Evolutionary conservation across 202 grass and related monocot species (phyloP).

Genomic region (Dendrocalamus latiflorus): DNA sequence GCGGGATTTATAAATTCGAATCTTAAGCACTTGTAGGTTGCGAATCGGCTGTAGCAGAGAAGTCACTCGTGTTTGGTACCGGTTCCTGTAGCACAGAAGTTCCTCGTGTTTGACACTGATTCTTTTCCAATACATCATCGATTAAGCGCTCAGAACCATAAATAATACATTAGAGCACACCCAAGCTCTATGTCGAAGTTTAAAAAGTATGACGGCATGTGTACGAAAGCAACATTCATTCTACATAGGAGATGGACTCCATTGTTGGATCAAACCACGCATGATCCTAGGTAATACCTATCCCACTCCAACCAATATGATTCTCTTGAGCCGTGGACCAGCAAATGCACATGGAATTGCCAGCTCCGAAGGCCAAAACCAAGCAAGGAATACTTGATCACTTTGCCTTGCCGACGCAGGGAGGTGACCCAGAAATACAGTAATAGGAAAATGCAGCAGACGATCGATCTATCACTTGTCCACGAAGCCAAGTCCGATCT

Average conservation of each 20-base stretch:
- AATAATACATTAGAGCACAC: not conserved
- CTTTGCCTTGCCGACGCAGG: slow-evolving; percentile 10
- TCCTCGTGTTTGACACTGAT: not conserved
- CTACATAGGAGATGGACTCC: not conserved
- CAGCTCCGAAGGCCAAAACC: not conserved
- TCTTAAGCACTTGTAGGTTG: not conserved
- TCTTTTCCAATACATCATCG: not conserved
- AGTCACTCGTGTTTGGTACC: not conserved
- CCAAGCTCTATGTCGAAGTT: not conserved
- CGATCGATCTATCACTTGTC: slow-evolving; percentile 2
- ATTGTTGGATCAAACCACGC: not conserved
- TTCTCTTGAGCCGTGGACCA: slow-evolving; percentile 25
- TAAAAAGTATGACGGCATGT: not conserved
- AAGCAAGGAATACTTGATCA: slow-evolving; percentile 47
- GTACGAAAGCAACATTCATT: not conserved
- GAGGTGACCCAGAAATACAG: not conserved
- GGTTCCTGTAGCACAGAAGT: not conserved
- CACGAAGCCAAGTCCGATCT: slow-evolving; percentile 16
- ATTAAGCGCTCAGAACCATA: not conserved
- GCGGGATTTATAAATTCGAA: not conserved
- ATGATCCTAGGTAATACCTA: not conserved
- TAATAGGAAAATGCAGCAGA: not conserved
- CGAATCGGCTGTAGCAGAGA: not conserved
- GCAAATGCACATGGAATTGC: slow-evolving; percentile 22
- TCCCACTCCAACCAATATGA: slow-evolving; percentile 7